Percentiles rank a stretch among this genome's conserved stretches.
These are phyloP conservation scores for Paraphaeosphaeria minitans DNA, from an alignment of 2,329 filamentous ascomycete species.

Conservation along the genomic window DNA sequence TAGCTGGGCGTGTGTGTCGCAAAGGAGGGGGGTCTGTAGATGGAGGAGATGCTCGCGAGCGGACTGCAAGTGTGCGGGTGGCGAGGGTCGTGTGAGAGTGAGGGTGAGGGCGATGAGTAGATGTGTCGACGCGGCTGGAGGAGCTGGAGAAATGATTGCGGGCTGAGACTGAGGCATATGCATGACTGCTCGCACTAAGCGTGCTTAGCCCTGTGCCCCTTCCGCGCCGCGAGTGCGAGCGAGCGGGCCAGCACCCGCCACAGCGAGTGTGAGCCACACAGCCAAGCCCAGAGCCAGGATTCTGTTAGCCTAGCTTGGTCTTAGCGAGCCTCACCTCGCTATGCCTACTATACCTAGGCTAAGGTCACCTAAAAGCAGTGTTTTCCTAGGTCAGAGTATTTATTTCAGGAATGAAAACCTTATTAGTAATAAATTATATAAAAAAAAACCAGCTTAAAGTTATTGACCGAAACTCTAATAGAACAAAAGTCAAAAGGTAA, in stretches of 20 bases:
- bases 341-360: too few relatives aligned
- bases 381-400: too few relatives aligned
- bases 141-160: slow-evolving; percentile 26
- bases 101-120: slow-evolving; percentile 20
- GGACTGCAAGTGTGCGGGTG: slow-evolving; percentile 10
- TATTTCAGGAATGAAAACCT: too few relatives aligned
- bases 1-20: slow-evolving; percentile 24
- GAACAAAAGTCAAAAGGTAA: too few relatives aligned
- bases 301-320: too few relatives aligned
- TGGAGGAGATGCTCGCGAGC: slow-evolving; percentile 4
- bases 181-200: background rate
- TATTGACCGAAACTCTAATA: too few relatives aligned
- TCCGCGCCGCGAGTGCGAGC: background rate
- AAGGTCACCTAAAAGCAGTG: too few relatives aligned
- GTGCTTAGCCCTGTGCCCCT: slow-evolving; percentile 6
- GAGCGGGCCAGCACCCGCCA: background rate
- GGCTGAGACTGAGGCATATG: slow-evolving; percentile 19
- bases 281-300: slow-evolving; percentile 2
- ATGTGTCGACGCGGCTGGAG: slow-evolving; percentile 39
- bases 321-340: too few relatives aligned
- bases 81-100: background rate
- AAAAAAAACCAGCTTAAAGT: too few relatives aligned
- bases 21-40: slow-evolving; percentile 1
- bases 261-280: background rate
- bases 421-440: too few relatives aligned